Conservation (phyloP, 2,329 filamentous ascomycete species). For the Fusarium torreyae region DNA sequence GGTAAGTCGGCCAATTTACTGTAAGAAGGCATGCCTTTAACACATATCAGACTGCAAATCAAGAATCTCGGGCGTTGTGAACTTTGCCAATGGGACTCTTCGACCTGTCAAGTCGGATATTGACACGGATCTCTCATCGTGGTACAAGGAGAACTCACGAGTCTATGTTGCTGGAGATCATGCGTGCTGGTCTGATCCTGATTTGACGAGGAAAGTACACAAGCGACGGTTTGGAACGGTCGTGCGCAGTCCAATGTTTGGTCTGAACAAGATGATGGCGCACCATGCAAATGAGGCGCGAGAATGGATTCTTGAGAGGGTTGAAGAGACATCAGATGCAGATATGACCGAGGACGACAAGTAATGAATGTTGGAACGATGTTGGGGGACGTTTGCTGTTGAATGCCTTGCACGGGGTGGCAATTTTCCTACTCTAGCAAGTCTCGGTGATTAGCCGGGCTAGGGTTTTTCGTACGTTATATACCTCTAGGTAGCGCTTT, state of each 20-base stretch:
- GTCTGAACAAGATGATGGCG: conserved; percentile 71
- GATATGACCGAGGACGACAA: conserved; percentile 68
- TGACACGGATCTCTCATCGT: conserved; percentile 79
- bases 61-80: conserved; percentile 80
- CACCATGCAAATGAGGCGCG: conserved; percentile 67
- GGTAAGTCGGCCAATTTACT: conserved; percentile 62
- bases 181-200: conserved; percentile 79
- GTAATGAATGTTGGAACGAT: conserved; percentile 34
- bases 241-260: conserved; percentile 63
- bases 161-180: conserved; percentile 85
- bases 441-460: conserved; percentile 5
- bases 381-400: conserved; percentile 2
- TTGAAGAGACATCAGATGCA: conserved; percentile 54
- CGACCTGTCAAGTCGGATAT: conserved; percentile 85
- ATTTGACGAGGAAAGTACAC: conserved; percentile 70
- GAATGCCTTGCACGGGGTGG: not conserved
- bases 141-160: conserved; percentile 87
- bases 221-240: conserved; percentile 75
- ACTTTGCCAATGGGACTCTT: conserved; percentile 84
- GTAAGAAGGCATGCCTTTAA: conserved; percentile 25
- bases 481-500: conserved; percentile 11
- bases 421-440: not conserved
- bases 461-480: conserved; percentile 10
- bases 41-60: conserved; percentile 71
- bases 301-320: conserved; percentile 64